These are phyloP conservation scores for Teratosphaeria epicoccoides DNA, from an alignment of 2,329 filamentous ascomycete genomes.

Conservation along the genomic window DNA sequence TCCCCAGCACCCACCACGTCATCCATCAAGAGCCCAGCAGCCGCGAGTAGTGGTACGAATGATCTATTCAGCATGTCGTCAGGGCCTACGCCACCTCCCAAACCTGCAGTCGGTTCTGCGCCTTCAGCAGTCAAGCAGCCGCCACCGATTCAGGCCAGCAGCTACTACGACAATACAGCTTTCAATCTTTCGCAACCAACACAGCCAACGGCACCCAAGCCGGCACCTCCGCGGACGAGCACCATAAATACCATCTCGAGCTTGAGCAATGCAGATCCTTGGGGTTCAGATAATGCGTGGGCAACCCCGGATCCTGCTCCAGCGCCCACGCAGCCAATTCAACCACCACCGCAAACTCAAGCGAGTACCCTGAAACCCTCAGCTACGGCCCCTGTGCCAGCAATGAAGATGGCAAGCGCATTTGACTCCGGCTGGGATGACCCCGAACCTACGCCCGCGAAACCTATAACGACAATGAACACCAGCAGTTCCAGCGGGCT, in stretches of 20 bases:
- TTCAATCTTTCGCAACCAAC: constrained; percentile 62
- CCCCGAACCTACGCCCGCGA: constrained; percentile 46
- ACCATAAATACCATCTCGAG: constrained; percentile 29
- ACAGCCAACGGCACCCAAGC: constrained; percentile 25
- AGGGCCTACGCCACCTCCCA: constrained; percentile 16
- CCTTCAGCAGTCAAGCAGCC: constrained; percentile 24
- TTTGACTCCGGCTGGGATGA: constrained; percentile 50
- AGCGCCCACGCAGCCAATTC: constrained; percentile 25
- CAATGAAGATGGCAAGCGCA: constrained; percentile 11
- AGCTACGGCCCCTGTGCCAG: constrained; percentile 10
- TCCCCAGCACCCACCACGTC: constrained; percentile 28
- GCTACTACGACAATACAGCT: constrained; percentile 48
- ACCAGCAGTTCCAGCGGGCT: not conserved
- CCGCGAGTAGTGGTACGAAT: constrained; percentile 45
- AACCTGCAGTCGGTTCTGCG: constrained; percentile 11
- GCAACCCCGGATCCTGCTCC: constrained; percentile 47
- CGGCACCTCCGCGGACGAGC: constrained; percentile 20
- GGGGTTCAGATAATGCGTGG: constrained; percentile 80
- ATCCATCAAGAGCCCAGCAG: constrained; percentile 5
- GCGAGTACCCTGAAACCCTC: constrained; percentile 36
- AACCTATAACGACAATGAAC: constrained; percentile 5
- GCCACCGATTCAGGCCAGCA: constrained; percentile 26
- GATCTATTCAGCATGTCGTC: constrained; percentile 68
- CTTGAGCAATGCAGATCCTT: constrained; percentile 57
- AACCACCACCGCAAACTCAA: constrained; percentile 27